Evolutionary conservation across 352 stramenopile genomes (phyloP), one percentile per base, ranked within the genome.

Genomic region (Ophiocytium majus): DNA sequence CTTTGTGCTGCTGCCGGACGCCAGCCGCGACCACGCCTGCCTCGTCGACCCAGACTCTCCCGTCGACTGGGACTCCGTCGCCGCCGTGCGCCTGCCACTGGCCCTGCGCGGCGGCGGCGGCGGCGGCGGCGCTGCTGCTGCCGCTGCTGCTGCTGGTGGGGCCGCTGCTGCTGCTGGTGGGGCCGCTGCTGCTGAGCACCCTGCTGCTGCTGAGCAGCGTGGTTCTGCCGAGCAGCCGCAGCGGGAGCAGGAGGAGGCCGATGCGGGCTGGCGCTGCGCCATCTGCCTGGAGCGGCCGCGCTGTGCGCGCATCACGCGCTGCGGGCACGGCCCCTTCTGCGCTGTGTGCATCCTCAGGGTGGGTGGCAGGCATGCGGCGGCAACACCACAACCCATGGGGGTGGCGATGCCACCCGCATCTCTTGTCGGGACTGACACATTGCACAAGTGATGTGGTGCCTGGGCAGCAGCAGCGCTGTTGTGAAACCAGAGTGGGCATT

Each of bases 31-130:
- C 1, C 76, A 86, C 50, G 80, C 63, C 23, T 82, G 82, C 10
- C 81, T 88, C 14, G 5, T 14, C 57, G 74, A 86, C 64, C 82
- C 85, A n/a, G 85, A 88, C 66, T 63, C 84, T 36, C 50, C 83
- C 35, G 85, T 88, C 17, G 85, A 88, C 63, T 88, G 85, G 85
- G 82, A 87, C n/a, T 84, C 82, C 1, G 74, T 88, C 0, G 81
- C 83, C 32, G 79, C 80, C 14, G 85, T 88, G 74, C 64, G 80
- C 5, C 35, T 88, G 32, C 19, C 63, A 28, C n/a, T 71, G 50
- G 75, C 23, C 5, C 19, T 36, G 34, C 28, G 34, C 0, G 43
- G 43, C 43, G 43, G 5, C 43, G 43, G 5, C 43, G 43, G 5
- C 14, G 43, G 5, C 5, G 43, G 5, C 43, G 43, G 43, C 43